phyloP scores from a whole-genome alignment of 1,284 basidiomycete genomes.

The Melampsora larici-populina region DNA sequence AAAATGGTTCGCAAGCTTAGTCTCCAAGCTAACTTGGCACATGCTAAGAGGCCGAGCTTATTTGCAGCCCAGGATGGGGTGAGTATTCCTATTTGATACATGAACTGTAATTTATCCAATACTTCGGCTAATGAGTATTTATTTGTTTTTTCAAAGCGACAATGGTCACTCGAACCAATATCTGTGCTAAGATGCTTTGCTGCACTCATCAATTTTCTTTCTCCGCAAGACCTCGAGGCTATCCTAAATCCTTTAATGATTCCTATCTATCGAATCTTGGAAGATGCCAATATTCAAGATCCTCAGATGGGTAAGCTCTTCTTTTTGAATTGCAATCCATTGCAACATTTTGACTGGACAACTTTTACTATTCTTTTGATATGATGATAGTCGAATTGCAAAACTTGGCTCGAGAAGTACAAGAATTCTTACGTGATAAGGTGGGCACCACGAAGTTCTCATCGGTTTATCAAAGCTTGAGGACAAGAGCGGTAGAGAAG shows the following conservation, averaged over 20 bases:
- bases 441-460: slow-evolving; percentile 81
- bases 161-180: slow-evolving; percentile 75
- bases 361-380: not conserved
- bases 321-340: slow-evolving; percentile 2
- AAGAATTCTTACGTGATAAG: slow-evolving; percentile 79
- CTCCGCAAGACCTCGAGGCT: slow-evolving; percentile 60
- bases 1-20: slow-evolving; percentile 55
- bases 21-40: slow-evolving; percentile 67
- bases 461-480: slow-evolving; percentile 70
- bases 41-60: slow-evolving; percentile 60
- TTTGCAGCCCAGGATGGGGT: slow-evolving; percentile 53
- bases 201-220: slow-evolving; percentile 74
- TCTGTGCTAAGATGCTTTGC: slow-evolving; percentile 90
- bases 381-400: slow-evolving; percentile 70
- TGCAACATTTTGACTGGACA: not conserved
- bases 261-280: slow-evolving; percentile 78
- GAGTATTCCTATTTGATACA: slow-evolving; percentile 54
- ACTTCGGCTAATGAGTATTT: not conserved
- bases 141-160: slow-evolving; percentile 54
- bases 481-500: slow-evolving; percentile 67
- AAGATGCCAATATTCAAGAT: slow-evolving; percentile 77
- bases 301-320: slow-evolving; percentile 67
- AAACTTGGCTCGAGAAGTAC: slow-evolving; percentile 74
- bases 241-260: slow-evolving; percentile 81
- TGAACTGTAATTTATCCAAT: slow-evolving; percentile 15